Evolutionary conservation across 2,329 filamentous ascomycete species (phyloP).

Genomic region (Elsinoe fawcettii): DNA sequence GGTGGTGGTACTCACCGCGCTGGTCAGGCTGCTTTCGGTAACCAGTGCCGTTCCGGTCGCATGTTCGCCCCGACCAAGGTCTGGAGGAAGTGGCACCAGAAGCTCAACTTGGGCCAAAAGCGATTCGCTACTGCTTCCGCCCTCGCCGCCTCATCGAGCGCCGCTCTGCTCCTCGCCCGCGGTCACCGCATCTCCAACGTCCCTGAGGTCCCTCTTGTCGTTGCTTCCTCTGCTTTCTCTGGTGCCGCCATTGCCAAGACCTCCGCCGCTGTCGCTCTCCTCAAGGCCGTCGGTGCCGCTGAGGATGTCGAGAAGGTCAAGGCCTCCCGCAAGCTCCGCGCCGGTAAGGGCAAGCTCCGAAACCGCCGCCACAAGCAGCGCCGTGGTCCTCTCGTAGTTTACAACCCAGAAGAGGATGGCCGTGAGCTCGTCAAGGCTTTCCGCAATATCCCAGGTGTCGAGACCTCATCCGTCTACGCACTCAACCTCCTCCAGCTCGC

Average conservation of each 20-base stretch:
- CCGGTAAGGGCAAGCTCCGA: constrained; percentile 98
- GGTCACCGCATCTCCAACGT: constrained; percentile 90
- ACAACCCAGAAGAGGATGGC: constrained; percentile 91
- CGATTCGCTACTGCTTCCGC: constrained; percentile 97
- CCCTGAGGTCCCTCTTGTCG: constrained; percentile 92
- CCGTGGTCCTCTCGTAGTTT: constrained; percentile 94
- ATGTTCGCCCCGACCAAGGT: constrained; percentile 99
- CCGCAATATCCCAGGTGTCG: constrained; percentile 98
- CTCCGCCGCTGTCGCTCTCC: constrained; percentile 72
- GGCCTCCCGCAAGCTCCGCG: constrained; percentile 91
- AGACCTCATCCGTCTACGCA: constrained; percentile 87
- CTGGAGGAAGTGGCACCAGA: constrained; percentile 99
- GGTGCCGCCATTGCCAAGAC: constrained; percentile 78
- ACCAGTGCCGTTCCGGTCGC: constrained; percentile 99
- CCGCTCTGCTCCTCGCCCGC: constrained; percentile 90
- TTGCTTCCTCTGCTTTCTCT: constrained; percentile 85
- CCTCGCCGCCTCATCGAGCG: constrained; percentile 89
- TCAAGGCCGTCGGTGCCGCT: constrained; percentile 85
- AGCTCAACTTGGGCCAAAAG: constrained; percentile 99
- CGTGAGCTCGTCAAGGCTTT: constrained; percentile 89
- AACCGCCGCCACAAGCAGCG: constrained; percentile 95
- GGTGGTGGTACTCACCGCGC: constrained; percentile 99
- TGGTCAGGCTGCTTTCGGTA: constrained; percentile 99
- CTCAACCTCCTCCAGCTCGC: constrained; percentile 99
- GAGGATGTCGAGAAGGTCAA: constrained; percentile 92